phyloP scores from a whole-genome alignment of 306 rosid genomes.

The Begonia fuchsioides region DNA sequence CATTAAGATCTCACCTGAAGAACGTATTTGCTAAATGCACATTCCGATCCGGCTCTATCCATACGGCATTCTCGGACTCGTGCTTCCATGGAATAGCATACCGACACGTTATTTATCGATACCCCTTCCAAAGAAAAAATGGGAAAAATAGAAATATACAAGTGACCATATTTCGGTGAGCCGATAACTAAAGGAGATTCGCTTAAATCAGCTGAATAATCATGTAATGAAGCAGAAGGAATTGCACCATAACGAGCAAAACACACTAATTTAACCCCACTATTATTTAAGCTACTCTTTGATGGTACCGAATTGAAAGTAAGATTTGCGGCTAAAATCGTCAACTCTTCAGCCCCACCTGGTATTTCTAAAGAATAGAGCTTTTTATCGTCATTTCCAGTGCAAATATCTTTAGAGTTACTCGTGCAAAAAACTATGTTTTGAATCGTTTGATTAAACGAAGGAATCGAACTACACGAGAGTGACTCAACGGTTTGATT shows the following conservation, averaged over 20 bases:
- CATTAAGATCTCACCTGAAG: constrained; percentile 56
- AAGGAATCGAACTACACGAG: constrained; percentile 30
- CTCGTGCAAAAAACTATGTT: constrained; percentile 45
- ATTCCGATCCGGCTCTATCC: constrained; percentile 77
- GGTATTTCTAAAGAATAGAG: constrained; percentile 50
- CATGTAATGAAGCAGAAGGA: constrained; percentile 53
- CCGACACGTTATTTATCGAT: constrained; percentile 18
- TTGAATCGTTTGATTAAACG: constrained; percentile 21
- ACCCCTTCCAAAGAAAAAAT: constrained; percentile 36
- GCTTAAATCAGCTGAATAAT: constrained; percentile 50
- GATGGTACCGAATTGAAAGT: constrained; percentile 27
- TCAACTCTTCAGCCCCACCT: constrained; percentile 52
- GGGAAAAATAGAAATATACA: constrained; percentile 49
- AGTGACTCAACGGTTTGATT: constrained; percentile 69
- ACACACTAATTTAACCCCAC: constrained; percentile 41
- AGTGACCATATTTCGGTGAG: constrained; percentile 62
- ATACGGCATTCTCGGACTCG: constrained; percentile 55
- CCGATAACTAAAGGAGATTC: constrained; percentile 42
- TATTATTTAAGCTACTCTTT: constrained; percentile 17
- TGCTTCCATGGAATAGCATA: constrained; percentile 63
- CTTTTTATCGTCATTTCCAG: constrained; percentile 34
- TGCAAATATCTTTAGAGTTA: constrained; percentile 35
- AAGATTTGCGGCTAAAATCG: constrained; percentile 36
- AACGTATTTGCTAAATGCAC: constrained; percentile 43
- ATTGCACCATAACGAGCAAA: constrained; percentile 76